Evolutionary conservation across 2,329 filamentous ascomycete species (phyloP), one percentile per base, ranked within the genome.

Genomic region (Aspergillus floridensis): DNA sequence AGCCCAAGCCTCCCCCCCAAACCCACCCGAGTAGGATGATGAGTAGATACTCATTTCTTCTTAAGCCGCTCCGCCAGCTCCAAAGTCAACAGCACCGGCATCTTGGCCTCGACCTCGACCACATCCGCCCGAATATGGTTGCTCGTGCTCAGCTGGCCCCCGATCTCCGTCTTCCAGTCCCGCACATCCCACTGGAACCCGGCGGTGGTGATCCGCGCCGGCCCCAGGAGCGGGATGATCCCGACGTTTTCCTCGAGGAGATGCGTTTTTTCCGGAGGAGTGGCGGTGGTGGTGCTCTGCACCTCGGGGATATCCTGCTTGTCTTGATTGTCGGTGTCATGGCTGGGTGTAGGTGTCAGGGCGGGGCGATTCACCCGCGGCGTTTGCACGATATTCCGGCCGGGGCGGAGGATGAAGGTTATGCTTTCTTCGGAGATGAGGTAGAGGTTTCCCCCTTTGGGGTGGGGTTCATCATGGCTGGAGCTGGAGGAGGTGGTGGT

Each of bases 131-230:
- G 84, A 26, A 93, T 84, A 68, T 92, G 88, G 74, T 95, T 95
- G 74, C 90, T 95, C 59, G 91, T 93, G 72, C 90, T 93, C 60
- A 93, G 70, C 65, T 84, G 82, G 0, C 86, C 88, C 7, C 90
- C 89, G 71, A 95, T 89, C 68, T 84, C 81, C 0, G 90, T 96
- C 65, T 84, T 77, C 92, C 93, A 96, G 61, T 91, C 80, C 60
- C 81, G 72, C 1, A 99, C 90, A 76, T 99, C 92, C 95, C 95
- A 99, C 72, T 96, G 88, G 21, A 98, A 79, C 0, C 95, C 95
- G 14, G 80, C 77, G 0, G 91, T 96, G 7, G 86, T 88, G 67
- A 99, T 92, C n/a, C 82, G 75, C 50, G 90, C 88, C 3, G 88
- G 85, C n/a, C 88, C 90, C 58, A 87, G 89, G 22, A 98, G 78